phyloP scores from a whole-genome alignment of 1,284 basidiomycete genomes.

The Marasmius sp. region DNA sequence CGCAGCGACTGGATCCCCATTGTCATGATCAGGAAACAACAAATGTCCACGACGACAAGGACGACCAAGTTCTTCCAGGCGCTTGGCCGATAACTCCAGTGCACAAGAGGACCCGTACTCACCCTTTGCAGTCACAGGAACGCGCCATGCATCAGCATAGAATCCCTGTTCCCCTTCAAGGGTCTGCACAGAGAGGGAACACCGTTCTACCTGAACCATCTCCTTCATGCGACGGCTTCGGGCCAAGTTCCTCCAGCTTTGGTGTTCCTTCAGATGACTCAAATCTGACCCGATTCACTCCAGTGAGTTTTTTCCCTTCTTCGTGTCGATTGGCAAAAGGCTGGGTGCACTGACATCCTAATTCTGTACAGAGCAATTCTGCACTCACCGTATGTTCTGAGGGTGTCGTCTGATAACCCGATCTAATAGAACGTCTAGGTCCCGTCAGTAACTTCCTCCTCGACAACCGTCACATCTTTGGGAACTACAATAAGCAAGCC shows the following conservation, averaged over 20 bases:
- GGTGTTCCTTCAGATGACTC: constrained; percentile 19
- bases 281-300: constrained; percentile 22
- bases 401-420: no score
- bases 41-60: constrained; percentile 10
- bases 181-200: neutral
- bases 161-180: constrained; percentile 25
- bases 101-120: constrained; percentile 21
- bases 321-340: neutral
- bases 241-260: neutral
- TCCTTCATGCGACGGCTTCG: constrained; percentile 1
- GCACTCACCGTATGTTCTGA: neutral
- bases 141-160: constrained; percentile 28
- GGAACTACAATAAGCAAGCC: no score
- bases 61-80: constrained; percentile 23
- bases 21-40: neutral
- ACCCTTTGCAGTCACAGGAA: constrained; percentile 25
- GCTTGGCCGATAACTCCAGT: constrained; percentile 28
- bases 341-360: neutral
- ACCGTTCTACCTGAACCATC: neutral
- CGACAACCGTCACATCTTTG: no score
- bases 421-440: no score
- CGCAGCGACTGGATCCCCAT: neutral
- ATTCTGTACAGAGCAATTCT: constrained; percentile 1
- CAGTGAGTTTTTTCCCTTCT: constrained; percentile 13
- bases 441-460: no score